A percentile compares a stretch with the other conserved stretches of the same genome.
phyloP scores from a whole-genome alignment of 345 rosid genomes.

The Citrus reticulata region DNA sequence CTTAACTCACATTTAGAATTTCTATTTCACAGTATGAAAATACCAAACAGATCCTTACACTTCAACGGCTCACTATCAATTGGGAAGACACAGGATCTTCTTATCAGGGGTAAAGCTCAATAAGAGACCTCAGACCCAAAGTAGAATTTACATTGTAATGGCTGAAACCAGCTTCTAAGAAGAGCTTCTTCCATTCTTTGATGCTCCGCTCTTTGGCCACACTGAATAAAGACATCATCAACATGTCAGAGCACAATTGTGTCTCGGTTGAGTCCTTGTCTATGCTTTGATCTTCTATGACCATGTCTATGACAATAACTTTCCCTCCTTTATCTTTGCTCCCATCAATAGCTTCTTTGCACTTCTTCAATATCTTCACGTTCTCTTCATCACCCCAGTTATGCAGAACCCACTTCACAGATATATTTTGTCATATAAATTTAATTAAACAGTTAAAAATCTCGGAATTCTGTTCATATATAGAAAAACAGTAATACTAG shows the following conservation, averaged over 20 bases:
- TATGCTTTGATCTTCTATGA: background rate
- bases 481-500: no score
- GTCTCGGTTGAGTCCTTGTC: conserved; percentile 18
- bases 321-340: background rate
- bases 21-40: no score
- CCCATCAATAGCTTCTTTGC: background rate
- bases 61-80: no score
- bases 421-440: background rate
- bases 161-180: conserved; percentile 34
- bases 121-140: conserved; percentile 35
- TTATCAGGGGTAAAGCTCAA: background rate
- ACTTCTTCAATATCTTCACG: background rate
- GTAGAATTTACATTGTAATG: conserved; percentile 32
- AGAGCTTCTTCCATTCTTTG: conserved; percentile 39
- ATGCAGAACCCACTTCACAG: background rate
- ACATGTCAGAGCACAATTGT: conserved; percentile 34
- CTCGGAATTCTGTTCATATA: no score
- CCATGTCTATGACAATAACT: background rate
- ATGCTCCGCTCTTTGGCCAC: conserved; percentile 33
- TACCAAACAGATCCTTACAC: no score
- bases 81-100: no score
- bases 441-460: no score
- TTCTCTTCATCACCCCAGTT: background rate
- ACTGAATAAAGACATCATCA: conserved; percentile 29
- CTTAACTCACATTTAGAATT: no score